Evolutionary conservation across 202 grass and related monocot genomes (phyloP), one percentile per base, ranked within the genome.

Genomic region (Schoenoplectus triqueter): DNA sequence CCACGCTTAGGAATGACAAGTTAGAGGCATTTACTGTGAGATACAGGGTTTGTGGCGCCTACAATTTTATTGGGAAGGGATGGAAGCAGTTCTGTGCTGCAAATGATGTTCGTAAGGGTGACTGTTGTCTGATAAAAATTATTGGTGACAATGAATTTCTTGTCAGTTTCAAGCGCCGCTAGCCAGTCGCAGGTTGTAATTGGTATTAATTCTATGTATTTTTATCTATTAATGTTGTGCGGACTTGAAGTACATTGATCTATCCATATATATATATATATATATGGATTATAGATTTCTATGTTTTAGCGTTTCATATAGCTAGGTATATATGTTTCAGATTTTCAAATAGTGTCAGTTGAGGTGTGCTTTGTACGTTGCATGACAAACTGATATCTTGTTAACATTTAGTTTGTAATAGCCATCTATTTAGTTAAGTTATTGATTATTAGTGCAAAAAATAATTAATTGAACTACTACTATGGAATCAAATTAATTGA

Each of bases 41-140:
- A n/a, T 80, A 61, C 56, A 80, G 42, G 0, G 17, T 42, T 80
- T 19, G 15, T 62, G 11, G 19, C n/a, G 5, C 13, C 60, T 80
- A 80, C 77, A 64, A 64, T 13, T 88, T 80, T 79, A 64, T 92
- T 13, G 47, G 85, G 0, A 45, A 10, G 54, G 86, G 90, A 1
- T 90, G 90, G 79, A 22, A 52, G 3, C 74, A 84, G 56, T 90
- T 88, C 50, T 21, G 81, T 6, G n/a, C 1, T 1, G 88, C 80
- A 15, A 80, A 92, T 20, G 73, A 65, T 44, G 47, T 84, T 7
- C 69, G 21, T 6, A 52, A 80, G 1, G 86, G 83, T 3, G 78
- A 64, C 78, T 10, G 14, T 8, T 80, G 78, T 14, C 14, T 1
- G 9, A 62, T 80, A 10, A 62, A 41, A n/a, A 80, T 80, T 6